phyloP scores from a whole-genome alignment of 2,329 filamentous ascomycete genomes.

The Aspergillus sclerotialis region DNA sequence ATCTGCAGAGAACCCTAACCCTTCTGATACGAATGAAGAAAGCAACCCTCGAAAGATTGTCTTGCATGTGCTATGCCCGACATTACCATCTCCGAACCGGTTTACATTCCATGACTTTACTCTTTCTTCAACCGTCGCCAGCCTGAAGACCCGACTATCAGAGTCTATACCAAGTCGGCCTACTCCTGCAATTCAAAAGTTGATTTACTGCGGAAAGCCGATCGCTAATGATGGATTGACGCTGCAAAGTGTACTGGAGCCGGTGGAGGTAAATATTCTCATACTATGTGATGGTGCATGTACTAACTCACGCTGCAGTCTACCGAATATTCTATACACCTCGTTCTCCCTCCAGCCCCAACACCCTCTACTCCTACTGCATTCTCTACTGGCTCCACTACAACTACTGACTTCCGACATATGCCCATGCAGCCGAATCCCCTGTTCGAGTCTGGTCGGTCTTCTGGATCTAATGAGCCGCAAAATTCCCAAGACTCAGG shows the following conservation, averaged over 20 bases:
- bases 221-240: slow-evolving; percentile 44
- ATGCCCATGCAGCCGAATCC: slow-evolving; percentile 8
- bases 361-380: slow-evolving; percentile 7
- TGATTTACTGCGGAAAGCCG: slow-evolving; percentile 53
- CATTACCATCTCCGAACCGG: slow-evolving; percentile 28
- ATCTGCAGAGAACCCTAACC: slow-evolving; percentile 1
- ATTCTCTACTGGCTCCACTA: slow-evolving; percentile 4
- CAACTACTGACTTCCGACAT: slow-evolving; percentile 3
- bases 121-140: slow-evolving; percentile 40
- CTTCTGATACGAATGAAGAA: slow-evolving; percentile 1
- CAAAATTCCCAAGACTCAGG: slow-evolving; percentile 5
- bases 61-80: slow-evolving; percentile 37
- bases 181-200: slow-evolving; percentile 42
- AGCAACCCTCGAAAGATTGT: slow-evolving; percentile 13
- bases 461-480: slow-evolving; percentile 1
- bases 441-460: slow-evolving; percentile 4
- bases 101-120: slow-evolving; percentile 32
- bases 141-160: slow-evolving; percentile 48
- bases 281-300: not conserved
- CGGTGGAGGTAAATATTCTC: slow-evolving; percentile 39
- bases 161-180: slow-evolving; percentile 42
- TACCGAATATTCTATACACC: slow-evolving; percentile 30
- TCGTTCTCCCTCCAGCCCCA: slow-evolving; percentile 35
- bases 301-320: slow-evolving; percentile 10
- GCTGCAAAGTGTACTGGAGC: slow-evolving; percentile 45